phyloP scores from a whole-genome alignment of 2,329 filamentous ascomycete genomes.

The Penicillium sp. region DNA sequence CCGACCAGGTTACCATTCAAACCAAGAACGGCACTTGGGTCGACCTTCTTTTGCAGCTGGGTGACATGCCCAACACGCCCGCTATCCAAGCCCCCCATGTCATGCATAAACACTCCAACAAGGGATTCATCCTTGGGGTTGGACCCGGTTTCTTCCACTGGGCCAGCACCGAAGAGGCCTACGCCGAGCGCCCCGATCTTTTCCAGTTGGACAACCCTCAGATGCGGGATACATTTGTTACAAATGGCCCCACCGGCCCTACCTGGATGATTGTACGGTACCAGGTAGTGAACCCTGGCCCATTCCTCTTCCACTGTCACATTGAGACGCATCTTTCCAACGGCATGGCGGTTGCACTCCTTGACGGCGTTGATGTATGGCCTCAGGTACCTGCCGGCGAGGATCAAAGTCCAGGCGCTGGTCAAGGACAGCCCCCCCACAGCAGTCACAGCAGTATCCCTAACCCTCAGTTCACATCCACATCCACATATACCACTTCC shows the following conservation, averaged over 20 bases:
- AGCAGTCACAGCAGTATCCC: not conserved
- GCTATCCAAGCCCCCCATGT: slow-evolving; percentile 40
- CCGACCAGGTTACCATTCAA: slow-evolving; percentile 28
- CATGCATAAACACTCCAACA: slow-evolving; percentile 51
- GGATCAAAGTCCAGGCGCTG: slow-evolving; percentile 10
- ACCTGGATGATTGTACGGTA: slow-evolving; percentile 49
- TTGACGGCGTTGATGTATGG: slow-evolving; percentile 51
- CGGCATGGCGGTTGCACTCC: slow-evolving; percentile 49
- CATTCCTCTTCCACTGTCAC: slow-evolving; percentile 53
- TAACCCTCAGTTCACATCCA: not conserved
- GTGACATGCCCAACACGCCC: slow-evolving; percentile 19
- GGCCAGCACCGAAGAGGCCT: slow-evolving; percentile 42
- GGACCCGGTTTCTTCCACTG: slow-evolving; percentile 42
- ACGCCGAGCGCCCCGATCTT: slow-evolving; percentile 36
- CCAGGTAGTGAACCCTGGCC: slow-evolving; percentile 47
- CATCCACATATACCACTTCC: not conserved
- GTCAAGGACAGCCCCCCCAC: not conserved
- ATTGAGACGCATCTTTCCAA: slow-evolving; percentile 49
- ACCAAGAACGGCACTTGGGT: slow-evolving; percentile 42
- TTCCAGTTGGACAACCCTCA: slow-evolving; percentile 49
- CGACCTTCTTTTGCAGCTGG: slow-evolving; percentile 36
- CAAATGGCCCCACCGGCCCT: slow-evolving; percentile 25
- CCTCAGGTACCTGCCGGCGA: slow-evolving; percentile 33
- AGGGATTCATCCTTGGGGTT: slow-evolving; percentile 44
- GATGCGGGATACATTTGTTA: slow-evolving; percentile 43